Percentiles rank a stretch among this genome's conserved stretches.
phyloP scores from a whole-genome alignment of 805 yeast species.

The Zygoascus ofunaensis region DNA sequence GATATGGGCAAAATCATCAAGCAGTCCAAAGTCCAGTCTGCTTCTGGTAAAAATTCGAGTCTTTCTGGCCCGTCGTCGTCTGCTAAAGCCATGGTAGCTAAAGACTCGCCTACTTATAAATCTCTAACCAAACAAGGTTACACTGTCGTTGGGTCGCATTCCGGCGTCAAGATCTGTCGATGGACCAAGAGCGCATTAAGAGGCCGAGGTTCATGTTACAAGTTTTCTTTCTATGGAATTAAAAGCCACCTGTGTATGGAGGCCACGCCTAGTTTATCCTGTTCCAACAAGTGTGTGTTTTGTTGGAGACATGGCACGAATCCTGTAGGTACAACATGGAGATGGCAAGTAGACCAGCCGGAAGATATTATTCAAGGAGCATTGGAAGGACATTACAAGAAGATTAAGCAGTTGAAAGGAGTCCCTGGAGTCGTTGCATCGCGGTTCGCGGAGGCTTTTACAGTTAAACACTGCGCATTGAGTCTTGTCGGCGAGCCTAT shows the following conservation, averaged over 20 bases:
- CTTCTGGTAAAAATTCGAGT: conserved; percentile 20
- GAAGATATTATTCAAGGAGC: conserved; percentile 80
- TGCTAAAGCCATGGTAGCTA: conserved; percentile 76
- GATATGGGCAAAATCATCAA: conserved; percentile 65
- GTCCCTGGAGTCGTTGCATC: conserved; percentile 90
- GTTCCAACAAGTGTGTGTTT: conserved; percentile 91
- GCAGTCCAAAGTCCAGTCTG: conserved; percentile 14
- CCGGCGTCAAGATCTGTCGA: conserved; percentile 90
- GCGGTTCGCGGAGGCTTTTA: conserved; percentile 83
- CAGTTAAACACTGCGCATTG: conserved; percentile 83
- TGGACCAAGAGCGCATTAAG: conserved; percentile 94
- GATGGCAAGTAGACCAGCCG: conserved; percentile 93
- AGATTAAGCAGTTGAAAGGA: conserved; percentile 90
- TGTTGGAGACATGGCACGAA: conserved; percentile 98
- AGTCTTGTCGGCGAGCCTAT: conserved; percentile 94
- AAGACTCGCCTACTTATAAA: conserved; percentile 79
- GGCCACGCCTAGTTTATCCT: conserved; percentile 85
- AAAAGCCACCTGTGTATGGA: conserved; percentile 91
- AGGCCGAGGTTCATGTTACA: conserved; percentile 91
- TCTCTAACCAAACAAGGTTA: conserved; percentile 89
- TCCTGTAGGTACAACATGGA: conserved; percentile 92
- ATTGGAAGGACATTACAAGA: conserved; percentile 77
- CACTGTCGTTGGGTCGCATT: conserved; percentile 85
- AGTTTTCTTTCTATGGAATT: conserved; percentile 86
- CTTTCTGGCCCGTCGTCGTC: conserved; percentile 18